A percentile compares a stretch with the other conserved stretches of the same genome.
phyloP scores from a whole-genome alignment of 139 green algal species.

The Zygnema circumcarinatum region DNA sequence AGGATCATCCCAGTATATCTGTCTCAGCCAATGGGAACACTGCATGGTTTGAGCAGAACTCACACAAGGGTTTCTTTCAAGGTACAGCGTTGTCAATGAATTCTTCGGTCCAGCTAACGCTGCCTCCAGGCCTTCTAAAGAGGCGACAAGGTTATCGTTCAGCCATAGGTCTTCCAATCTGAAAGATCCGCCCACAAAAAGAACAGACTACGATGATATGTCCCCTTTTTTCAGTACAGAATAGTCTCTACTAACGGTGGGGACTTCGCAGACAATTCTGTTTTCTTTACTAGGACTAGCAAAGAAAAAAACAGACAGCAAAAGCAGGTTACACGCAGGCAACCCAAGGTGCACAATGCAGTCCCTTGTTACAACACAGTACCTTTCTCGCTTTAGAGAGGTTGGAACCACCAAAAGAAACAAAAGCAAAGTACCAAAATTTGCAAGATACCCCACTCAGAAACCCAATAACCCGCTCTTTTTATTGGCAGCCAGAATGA shows the following conservation, averaged over 20 bases:
- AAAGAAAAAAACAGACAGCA: neutral
- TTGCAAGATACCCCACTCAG: too few relatives aligned
- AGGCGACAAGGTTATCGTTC: slow-evolving; percentile 85
- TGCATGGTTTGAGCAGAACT: neutral
- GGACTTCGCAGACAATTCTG: neutral
- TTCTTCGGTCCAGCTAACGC: slow-evolving; percentile 57
- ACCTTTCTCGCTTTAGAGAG: too few relatives aligned
- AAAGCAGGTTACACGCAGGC: too few relatives aligned
- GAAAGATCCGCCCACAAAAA: slow-evolving; percentile 7
- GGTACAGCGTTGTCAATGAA: slow-evolving; percentile 83
- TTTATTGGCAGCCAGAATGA: too few relatives aligned
- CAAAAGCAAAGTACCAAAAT: too few relatives aligned
- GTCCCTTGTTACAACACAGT: too few relatives aligned
- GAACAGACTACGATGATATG: slow-evolving; percentile 15
- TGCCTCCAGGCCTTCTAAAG: slow-evolving; percentile 69
- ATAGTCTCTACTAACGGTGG: too few relatives aligned
- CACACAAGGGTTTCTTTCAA: slow-evolving; percentile 79
- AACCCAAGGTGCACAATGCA: too few relatives aligned
- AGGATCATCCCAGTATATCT: too few relatives aligned
- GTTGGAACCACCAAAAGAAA: too few relatives aligned
- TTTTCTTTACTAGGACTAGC: neutral
- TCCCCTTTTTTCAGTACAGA: too few relatives aligned
- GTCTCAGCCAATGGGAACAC: neutral
- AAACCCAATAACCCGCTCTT: too few relatives aligned
- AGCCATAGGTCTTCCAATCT: slow-evolving; percentile 88